These are phyloP conservation scores for Claviceps arundinis DNA, from an alignment of 2,329 filamentous ascomycete species.

Conservation along the genomic window DNA sequence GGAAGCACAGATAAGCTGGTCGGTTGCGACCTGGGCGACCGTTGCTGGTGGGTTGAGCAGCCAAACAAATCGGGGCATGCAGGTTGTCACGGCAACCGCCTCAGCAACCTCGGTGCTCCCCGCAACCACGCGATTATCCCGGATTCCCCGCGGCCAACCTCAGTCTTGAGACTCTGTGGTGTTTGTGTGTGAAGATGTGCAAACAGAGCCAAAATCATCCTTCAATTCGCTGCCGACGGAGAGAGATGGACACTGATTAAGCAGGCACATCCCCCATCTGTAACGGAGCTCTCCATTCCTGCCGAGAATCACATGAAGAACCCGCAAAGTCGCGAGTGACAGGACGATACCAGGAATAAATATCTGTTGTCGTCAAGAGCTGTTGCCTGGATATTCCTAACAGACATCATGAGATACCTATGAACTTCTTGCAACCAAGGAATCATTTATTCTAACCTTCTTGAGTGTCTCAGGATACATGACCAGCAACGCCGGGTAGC, in stretches of 20 bases:
- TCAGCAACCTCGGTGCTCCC: background rate
- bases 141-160: background rate
- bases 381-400: too few species aligned
- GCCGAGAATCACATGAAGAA: background rate
- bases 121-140: background rate
- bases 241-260: background rate
- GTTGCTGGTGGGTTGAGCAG: background rate
- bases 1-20: background rate
- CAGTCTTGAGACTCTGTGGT: background rate
- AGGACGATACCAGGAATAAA: too few species aligned
- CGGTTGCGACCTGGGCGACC: background rate
- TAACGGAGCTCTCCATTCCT: background rate
- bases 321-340: background rate
- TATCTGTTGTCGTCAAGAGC: too few species aligned
- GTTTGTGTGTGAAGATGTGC: background rate
- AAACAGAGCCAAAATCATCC: background rate
- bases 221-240: background rate
- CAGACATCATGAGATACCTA: too few species aligned
- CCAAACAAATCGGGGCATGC: background rate
- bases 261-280: background rate
- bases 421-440: too few species aligned
- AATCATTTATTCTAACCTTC: too few species aligned
- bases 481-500: too few species aligned
- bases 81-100: slow-evolving; percentile 6
- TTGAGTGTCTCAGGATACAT: too few species aligned